phyloP scores from a whole-genome alignment of 2,329 filamentous ascomycete species.

The Chaetomiaceae sp. region DNA sequence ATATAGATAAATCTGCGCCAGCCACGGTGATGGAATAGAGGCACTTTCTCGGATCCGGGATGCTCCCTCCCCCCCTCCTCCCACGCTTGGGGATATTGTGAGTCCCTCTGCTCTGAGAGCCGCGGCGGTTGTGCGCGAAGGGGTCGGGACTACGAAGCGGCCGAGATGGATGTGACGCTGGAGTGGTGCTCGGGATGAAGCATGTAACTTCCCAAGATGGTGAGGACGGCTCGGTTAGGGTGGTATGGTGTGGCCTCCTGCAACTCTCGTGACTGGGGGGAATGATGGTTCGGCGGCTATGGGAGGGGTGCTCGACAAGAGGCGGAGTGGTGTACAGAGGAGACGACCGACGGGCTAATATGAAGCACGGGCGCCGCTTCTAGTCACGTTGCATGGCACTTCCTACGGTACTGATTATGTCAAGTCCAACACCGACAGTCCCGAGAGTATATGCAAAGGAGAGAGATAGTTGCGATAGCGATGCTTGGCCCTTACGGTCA shows the following conservation, averaged over 20 bases:
- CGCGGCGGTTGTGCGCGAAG: background rate
- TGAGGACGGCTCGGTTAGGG: background rate
- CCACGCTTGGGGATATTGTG: background rate
- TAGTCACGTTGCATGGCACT: background rate
- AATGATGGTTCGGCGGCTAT: background rate
- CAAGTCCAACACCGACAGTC: background rate
- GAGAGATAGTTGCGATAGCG: no score
- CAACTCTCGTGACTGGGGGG: background rate
- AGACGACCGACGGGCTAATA: background rate
- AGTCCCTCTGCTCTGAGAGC: background rate
- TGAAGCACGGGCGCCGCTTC: no score
- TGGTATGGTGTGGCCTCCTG: background rate
- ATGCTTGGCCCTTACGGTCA: background rate
- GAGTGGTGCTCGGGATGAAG: background rate
- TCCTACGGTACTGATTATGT: background rate
- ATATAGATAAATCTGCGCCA: background rate
- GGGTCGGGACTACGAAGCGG: background rate
- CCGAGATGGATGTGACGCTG: constrained; percentile 3
- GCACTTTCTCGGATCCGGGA: background rate
- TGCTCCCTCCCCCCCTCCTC: background rate
- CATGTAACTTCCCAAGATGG: background rate
- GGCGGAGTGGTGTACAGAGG: constrained; percentile 7
- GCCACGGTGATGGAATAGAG: no score
- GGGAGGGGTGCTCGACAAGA: no score
- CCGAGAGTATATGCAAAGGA: no score